phyloP scores from a whole-genome alignment of 2,329 filamentous ascomycete genomes.

The Raffaelea albimanens region DNA sequence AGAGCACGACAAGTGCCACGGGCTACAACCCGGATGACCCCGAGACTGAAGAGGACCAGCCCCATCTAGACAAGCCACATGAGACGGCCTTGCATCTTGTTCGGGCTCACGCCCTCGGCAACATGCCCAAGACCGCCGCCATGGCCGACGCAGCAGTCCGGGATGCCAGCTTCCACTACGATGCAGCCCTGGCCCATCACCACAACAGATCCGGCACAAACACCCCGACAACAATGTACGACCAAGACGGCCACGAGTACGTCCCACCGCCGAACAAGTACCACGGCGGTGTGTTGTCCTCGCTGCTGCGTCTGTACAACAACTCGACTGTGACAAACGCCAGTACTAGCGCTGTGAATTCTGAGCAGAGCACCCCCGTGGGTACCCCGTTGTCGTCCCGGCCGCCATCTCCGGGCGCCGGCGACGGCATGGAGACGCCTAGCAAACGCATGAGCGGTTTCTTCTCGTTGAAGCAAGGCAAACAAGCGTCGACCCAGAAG shows the following conservation, averaged over 20 bases:
- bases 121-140: background rate
- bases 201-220: constrained; percentile 16
- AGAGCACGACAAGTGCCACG: background rate
- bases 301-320: constrained; percentile 61
- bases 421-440: constrained; percentile 17
- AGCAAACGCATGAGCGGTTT: constrained; percentile 26
- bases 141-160: background rate
- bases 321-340: constrained; percentile 22
- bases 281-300: constrained; percentile 63
- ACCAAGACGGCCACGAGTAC: constrained; percentile 49
- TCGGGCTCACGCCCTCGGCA: constrained; percentile 8
- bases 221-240: constrained; percentile 40
- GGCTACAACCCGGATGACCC: background rate
- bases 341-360: constrained; percentile 22
- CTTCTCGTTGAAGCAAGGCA: constrained; percentile 31
- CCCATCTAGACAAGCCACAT: constrained; percentile 2
- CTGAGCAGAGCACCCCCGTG: constrained; percentile 31
- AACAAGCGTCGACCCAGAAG: constrained; percentile 36
- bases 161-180: constrained; percentile 9
- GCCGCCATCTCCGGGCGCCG: constrained; percentile 25
- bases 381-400: constrained; percentile 34
- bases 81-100: constrained; percentile 13
- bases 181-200: constrained; percentile 6
- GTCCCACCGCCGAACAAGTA: constrained; percentile 59
- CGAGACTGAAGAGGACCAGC: background rate